Conservation (phyloP, 2,329 filamentous ascomycete species). For the Ciborinia camelliae region DNA sequence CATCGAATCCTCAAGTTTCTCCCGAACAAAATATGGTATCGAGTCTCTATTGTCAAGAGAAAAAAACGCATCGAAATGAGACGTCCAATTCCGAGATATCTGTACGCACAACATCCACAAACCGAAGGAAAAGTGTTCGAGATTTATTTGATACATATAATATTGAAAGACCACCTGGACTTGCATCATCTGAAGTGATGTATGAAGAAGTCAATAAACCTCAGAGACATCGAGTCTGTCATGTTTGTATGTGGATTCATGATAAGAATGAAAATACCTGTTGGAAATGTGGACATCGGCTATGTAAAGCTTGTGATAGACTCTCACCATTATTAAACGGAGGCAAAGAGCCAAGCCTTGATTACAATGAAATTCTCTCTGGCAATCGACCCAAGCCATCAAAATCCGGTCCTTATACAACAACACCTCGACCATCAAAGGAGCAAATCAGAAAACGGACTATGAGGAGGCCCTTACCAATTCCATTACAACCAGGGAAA, state of each 20-base stretch:
- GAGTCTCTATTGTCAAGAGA: conserved; percentile 13
- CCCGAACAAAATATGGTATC: conserved; percentile 2
- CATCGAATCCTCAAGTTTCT: not conserved
- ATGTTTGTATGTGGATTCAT: conserved; percentile 46
- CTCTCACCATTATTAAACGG: not conserved
- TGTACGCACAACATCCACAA: conserved; percentile 36
- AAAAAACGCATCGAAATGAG: conserved; percentile 19
- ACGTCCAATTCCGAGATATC: conserved; percentile 27
- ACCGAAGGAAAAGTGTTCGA: conserved; percentile 44
- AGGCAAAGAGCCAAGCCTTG: not conserved
- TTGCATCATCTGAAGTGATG: conserved; percentile 32
- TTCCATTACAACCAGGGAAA: not conserved
- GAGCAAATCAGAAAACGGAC: not conserved
- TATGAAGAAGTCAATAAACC: not conserved
- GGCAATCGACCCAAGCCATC: not conserved
- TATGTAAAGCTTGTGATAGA: conserved; percentile 46
- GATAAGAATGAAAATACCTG: conserved; percentile 44
- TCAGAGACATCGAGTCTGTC: conserved; percentile 43
- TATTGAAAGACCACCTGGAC: conserved; percentile 45
- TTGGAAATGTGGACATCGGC: conserved; percentile 48
- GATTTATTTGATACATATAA: conserved; percentile 48
- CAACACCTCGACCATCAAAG: not conserved
- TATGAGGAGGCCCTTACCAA: not conserved
- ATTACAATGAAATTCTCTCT: not conserved
- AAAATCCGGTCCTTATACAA: not conserved